Evolutionary conservation across 1,284 basidiomycete species (phyloP).

Genomic region (Earliella scabrosa): DNA sequence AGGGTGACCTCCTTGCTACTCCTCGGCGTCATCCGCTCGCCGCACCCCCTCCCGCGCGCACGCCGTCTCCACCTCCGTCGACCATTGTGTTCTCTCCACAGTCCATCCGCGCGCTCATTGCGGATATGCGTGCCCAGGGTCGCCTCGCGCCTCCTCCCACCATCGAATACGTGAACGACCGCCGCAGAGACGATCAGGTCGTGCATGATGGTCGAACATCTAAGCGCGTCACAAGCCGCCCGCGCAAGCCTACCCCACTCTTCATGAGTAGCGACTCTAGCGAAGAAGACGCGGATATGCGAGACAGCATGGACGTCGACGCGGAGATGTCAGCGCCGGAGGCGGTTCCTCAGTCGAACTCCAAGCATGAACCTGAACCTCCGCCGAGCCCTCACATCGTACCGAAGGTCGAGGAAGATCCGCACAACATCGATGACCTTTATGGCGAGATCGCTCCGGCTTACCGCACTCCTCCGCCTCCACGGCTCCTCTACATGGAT

Average conservation of each 20-base stretch:
- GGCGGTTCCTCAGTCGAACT: background rate
- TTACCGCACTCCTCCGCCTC: background rate
- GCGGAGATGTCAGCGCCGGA: background rate
- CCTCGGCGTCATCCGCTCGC: background rate
- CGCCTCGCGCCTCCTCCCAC: slow-evolving; percentile 16
- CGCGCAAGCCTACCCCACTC: background rate
- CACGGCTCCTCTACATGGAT: background rate
- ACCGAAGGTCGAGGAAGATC: slow-evolving; percentile 6
- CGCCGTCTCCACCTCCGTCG: background rate
- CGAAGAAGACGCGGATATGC: background rate
- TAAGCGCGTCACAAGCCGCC: background rate
- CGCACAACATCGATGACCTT: slow-evolving; percentile 18
- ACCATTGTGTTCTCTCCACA: background rate
- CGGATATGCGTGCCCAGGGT: slow-evolving; percentile 14
- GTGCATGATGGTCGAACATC: too few relatives aligned
- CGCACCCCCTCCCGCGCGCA: background rate
- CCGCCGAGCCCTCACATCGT: background rate
- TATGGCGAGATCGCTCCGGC: slow-evolving; percentile 18
- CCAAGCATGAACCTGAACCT: background rate
- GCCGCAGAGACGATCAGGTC: background rate
- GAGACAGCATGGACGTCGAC: slow-evolving; percentile 11
- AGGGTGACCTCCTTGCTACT: background rate
- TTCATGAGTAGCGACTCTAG: background rate
- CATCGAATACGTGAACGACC: background rate
- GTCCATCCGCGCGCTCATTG: slow-evolving; percentile 12